Evolutionary conservation across 2,329 filamentous ascomycete genomes (phyloP).

Genomic region (Monilinia polystroma): DNA sequence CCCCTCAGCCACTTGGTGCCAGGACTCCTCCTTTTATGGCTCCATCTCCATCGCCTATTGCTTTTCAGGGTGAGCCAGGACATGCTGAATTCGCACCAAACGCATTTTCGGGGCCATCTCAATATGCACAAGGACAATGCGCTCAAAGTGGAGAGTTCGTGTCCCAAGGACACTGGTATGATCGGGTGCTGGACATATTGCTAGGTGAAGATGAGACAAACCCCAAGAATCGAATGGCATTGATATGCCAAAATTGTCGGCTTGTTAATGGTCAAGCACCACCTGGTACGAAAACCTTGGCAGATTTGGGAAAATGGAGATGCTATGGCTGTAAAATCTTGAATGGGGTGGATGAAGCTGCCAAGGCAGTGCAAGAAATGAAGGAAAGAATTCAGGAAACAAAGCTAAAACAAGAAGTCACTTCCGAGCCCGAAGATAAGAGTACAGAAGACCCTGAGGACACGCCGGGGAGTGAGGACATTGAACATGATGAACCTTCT

Average conservation of each 20-base stretch:
- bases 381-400: slow-evolving; percentile 35
- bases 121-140: slow-evolving; percentile 37
- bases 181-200: slow-evolving; percentile 86
- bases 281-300: slow-evolving; percentile 72
- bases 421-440: slow-evolving; percentile 12
- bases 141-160: slow-evolving; percentile 29
- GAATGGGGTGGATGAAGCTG: slow-evolving; percentile 80
- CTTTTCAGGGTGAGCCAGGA: slow-evolving; percentile 28
- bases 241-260: slow-evolving; percentile 80
- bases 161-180: slow-evolving; percentile 74
- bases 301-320: slow-evolving; percentile 82
- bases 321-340: slow-evolving; percentile 79
- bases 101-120: slow-evolving; percentile 51
- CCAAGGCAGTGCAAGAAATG: slow-evolving; percentile 58
- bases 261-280: slow-evolving; percentile 96
- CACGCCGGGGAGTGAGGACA: slow-evolving; percentile 18
- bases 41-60: slow-evolving; percentile 30
- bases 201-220: slow-evolving; percentile 93
- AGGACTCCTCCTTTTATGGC: slow-evolving; percentile 15
- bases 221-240: slow-evolving; percentile 82
- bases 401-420: slow-evolving; percentile 14
- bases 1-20: slow-evolving; percentile 28
- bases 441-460: slow-evolving; percentile 15
- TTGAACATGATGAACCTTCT: slow-evolving; percentile 18
- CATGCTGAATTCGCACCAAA: slow-evolving; percentile 72